Conservation (phyloP, 441 rosid species). For the Gossypium aridum region DNA sequence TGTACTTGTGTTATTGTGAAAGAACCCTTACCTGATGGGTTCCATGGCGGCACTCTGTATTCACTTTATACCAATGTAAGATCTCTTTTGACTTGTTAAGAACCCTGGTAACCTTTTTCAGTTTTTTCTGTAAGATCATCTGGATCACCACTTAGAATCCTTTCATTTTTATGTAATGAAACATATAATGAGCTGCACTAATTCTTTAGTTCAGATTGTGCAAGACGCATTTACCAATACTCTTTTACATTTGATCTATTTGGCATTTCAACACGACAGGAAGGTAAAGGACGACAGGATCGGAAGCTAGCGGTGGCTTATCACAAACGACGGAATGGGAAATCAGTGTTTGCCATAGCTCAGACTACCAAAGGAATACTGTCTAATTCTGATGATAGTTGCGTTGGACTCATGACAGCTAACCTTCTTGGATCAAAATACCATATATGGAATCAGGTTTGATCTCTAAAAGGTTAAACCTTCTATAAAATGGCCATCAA, state of each 20-base stretch:
- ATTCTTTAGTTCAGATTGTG: neutral
- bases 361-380: constrained; percentile 58
- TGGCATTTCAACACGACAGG: constrained; percentile 39
- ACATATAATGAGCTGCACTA: neutral
- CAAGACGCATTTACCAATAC: neutral
- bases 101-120: neutral
- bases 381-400: constrained; percentile 70
- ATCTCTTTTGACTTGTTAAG: neutral
- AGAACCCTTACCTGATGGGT: constrained; percentile 53
- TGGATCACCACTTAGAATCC: neutral
- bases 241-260: constrained; percentile 3
- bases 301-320: constrained; percentile 84
- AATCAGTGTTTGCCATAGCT: constrained; percentile 57
- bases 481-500: neutral
- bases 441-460: constrained; percentile 74
- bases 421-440: constrained; percentile 86
- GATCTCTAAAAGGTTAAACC: neutral
- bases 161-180: neutral
- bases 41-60: constrained; percentile 47
- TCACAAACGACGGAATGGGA: constrained; percentile 58
- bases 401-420: constrained; percentile 62
- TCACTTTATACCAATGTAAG: constrained; percentile 82
- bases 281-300: constrained; percentile 81
- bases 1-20: constrained; percentile 82
- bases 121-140: neutral